phyloP scores from a whole-genome alignment of 176 grass and related monocot species.

The Oryza rufipogon region DNA sequence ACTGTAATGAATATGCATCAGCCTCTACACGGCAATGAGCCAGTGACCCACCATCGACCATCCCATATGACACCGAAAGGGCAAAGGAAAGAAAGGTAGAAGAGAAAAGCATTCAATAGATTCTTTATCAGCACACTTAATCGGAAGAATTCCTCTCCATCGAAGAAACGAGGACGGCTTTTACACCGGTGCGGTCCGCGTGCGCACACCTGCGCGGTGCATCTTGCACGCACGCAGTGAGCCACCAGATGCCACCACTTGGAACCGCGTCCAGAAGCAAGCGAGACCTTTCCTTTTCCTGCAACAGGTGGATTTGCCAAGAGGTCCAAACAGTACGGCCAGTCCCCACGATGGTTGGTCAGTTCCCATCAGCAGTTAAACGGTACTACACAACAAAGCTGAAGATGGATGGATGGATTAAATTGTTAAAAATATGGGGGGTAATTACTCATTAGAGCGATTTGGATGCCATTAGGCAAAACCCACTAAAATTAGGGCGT shows the following conservation, averaged over 20 bases:
- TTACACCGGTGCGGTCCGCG: conserved; percentile 36
- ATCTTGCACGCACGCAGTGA: conserved; percentile 30
- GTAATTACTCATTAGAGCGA: not conserved
- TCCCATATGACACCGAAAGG: conserved; percentile 37
- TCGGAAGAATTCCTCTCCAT: conserved; percentile 20
- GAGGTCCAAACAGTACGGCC: conserved; percentile 7
- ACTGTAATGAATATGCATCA: not conserved
- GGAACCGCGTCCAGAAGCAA: conserved; percentile 26
- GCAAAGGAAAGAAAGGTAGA: conserved; percentile 13
- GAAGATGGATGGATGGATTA: not conserved
- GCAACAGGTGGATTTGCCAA: conserved; percentile 34
- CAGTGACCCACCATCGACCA: conserved; percentile 7
- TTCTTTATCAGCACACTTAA: conserved; percentile 6
- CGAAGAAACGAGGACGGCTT: conserved; percentile 47
- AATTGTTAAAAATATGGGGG: not conserved
- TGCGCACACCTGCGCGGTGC: conserved; percentile 27
- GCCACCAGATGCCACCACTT: conserved; percentile 40
- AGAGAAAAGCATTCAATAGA: not conserved
- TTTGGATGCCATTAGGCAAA: not conserved
- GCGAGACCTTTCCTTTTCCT: conserved; percentile 9
- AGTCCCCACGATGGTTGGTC: not conserved
- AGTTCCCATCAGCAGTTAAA: not conserved
- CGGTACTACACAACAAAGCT: not conserved
- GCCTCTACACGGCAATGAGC: not conserved
- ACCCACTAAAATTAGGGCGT: not conserved